Evolutionary conservation across 768 basidiomycete species (phyloP).

Genomic region (Mycena leptocephala): DNA sequence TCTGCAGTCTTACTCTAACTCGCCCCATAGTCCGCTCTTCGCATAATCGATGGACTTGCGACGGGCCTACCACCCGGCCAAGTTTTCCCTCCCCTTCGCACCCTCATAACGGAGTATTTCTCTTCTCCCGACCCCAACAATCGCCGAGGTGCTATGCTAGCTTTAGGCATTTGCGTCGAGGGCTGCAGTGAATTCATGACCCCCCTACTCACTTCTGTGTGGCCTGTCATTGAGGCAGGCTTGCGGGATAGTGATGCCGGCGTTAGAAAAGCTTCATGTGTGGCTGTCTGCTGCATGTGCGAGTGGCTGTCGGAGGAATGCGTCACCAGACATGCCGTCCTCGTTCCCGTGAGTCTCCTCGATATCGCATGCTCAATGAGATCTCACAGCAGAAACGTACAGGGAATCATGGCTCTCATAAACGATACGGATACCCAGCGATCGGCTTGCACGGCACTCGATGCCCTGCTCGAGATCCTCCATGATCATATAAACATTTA

Average conservation of each 20-base stretch:
- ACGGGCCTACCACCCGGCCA: constrained; percentile 94
- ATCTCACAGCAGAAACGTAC: neutral
- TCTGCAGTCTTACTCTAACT: constrained; percentile 5
- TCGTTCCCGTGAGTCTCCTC: constrained; percentile 82
- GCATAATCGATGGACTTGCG: constrained; percentile 93
- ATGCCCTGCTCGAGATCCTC: constrained; percentile 95
- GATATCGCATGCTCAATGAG: neutral
- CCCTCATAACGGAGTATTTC: constrained; percentile 89
- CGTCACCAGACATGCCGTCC: constrained; percentile 82
- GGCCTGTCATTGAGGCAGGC: constrained; percentile 94
- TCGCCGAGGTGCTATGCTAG: constrained; percentile 95
- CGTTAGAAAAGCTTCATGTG: constrained; percentile 96
- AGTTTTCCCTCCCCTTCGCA: constrained; percentile 94
- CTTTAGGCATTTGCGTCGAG: constrained; percentile 96
- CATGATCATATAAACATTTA: constrained; percentile 93
- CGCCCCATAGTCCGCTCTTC: constrained; percentile 85
- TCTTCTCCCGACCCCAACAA: constrained; percentile 81
- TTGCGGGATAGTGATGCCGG: constrained; percentile 87
- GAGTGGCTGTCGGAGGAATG: constrained; percentile 98
- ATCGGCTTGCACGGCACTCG: constrained; percentile 96
- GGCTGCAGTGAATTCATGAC: constrained; percentile 99
- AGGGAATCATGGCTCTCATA: constrained; percentile 94
- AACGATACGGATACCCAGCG: constrained; percentile 91
- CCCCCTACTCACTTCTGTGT: constrained; percentile 90
- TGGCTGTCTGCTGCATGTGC: constrained; percentile 95